A percentile compares a stretch with the other conserved stretches of the same genome.
Evolutionary conservation across 176 grass and related monocot genomes (phyloP).

Genomic region (Areca catechu): DNA sequence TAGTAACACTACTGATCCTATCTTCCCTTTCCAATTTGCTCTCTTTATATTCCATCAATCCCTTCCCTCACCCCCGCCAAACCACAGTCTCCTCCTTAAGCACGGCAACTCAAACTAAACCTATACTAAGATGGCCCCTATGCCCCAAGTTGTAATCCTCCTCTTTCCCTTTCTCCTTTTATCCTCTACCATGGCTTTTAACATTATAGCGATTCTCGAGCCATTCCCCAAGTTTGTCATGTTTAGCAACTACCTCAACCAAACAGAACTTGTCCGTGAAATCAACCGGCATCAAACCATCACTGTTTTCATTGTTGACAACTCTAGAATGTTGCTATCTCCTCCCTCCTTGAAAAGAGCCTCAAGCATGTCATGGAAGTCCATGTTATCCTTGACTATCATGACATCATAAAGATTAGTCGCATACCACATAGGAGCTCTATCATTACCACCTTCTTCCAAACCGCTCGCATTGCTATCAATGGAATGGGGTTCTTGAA

Average conservation of each 20-base stretch:
- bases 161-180: background rate
- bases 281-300: conserved; percentile 1
- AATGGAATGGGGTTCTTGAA: background rate
- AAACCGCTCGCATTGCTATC: background rate
- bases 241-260: background rate
- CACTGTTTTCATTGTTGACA: conserved; percentile 4
- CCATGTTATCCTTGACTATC: conserved; percentile 5
- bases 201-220: background rate
- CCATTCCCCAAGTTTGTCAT: background rate
- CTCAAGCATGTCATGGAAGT: background rate
- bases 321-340: background rate
- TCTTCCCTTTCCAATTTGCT: no score
- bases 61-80: no score
- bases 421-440: background rate
- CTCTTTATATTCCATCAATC: no score
- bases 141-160: background rate
- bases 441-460: conserved; percentile 6
- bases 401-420: background rate
- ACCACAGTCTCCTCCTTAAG: no score
- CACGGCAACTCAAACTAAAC: no score
- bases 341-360: background rate
- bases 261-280: background rate
- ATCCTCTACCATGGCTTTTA: background rate
- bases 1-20: no score
- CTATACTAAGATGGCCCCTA: background rate